phyloP scores from a whole-genome alignment of 768 basidiomycete genomes.

The Dendrothele bispora region DNA sequence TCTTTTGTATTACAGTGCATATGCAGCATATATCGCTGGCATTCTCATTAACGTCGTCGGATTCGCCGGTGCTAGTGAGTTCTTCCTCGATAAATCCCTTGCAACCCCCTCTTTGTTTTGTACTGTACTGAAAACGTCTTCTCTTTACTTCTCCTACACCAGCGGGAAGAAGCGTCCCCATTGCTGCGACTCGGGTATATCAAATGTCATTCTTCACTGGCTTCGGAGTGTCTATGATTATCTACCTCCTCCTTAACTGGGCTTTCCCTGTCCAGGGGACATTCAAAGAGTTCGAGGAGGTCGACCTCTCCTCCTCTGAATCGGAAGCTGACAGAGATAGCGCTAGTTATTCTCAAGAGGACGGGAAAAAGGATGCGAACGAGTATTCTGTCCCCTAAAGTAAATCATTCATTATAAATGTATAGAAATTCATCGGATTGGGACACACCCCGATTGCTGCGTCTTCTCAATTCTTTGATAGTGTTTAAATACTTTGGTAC shows the following conservation, averaged over 20 bases:
- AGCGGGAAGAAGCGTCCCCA: conserved; percentile 62
- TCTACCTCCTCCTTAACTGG: conserved; percentile 61
- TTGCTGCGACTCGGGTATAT: conserved; percentile 72
- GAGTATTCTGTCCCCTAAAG: no score
- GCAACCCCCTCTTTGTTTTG: background rate
- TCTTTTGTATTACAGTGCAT: no score
- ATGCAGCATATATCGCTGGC: conserved; percentile 66
- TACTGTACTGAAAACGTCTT: no score
- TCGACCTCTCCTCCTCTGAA: conserved; percentile 57
- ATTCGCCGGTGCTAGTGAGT: conserved; percentile 72
- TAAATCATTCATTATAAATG: no score
- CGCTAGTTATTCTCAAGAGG: background rate
- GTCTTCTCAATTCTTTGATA: no score
- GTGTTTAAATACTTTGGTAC: no score
- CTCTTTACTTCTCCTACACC: conserved; percentile 1
- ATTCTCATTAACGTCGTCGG: conserved; percentile 84
- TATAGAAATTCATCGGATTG: no score
- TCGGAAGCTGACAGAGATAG: conserved; percentile 9
- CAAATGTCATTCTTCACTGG: conserved; percentile 85
- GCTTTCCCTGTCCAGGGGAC: conserved; percentile 61
- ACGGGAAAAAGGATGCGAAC: background rate
- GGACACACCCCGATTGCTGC: no score
- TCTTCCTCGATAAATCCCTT: background rate
- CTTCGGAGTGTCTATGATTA: conserved; percentile 62
- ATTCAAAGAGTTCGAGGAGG: conserved; percentile 46